A percentile compares a stretch with the other conserved stretches of the same genome.
Evolutionary conservation across 495 filamentous ascomycete genomes (phyloP).

Genomic region (Pseudevernia furfuracea): DNA sequence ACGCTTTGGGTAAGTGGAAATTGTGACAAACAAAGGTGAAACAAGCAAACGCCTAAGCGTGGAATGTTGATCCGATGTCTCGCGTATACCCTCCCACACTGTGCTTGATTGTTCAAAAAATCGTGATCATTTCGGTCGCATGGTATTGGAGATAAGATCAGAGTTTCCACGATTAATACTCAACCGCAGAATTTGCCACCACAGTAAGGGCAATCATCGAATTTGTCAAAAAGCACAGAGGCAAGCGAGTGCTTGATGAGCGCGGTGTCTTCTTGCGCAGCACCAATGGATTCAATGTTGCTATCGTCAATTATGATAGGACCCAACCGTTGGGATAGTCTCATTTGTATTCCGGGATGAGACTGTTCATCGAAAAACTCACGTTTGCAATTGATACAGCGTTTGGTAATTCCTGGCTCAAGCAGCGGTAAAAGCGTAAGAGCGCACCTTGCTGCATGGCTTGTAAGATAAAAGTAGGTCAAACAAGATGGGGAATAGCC

Average conservation of each 20-base stretch:
- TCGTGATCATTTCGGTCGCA: neutral
- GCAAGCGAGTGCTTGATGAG: conserved; percentile 18
- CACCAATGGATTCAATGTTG: neutral
- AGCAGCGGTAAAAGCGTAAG: conserved; percentile 49
- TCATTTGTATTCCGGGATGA: conserved; percentile 3
- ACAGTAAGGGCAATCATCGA: conserved; percentile 51
- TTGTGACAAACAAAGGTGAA: neutral
- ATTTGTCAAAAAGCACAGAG: conserved; percentile 36
- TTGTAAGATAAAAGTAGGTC: conserved; percentile 1
- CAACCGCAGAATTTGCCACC: conserved; percentile 37
- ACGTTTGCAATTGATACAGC: conserved; percentile 43
- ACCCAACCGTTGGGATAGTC: neutral
- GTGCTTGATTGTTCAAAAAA: too few species aligned
- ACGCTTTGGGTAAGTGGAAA: neutral
- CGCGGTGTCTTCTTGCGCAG: neutral
- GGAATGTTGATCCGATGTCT: neutral
- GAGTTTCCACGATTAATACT: neutral
- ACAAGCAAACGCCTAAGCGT: conserved; percentile 1
- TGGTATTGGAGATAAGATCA: neutral
- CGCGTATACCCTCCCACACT: neutral
- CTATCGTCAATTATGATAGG: neutral
- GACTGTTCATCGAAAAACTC: conserved; percentile 42
- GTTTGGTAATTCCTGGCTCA: conserved; percentile 47
- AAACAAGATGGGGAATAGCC: neutral
- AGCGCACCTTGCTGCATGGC: conserved; percentile 43